Percentiles rank a stretch among this genome's conserved stretches.
Conservation (phyloP, 768 basidiomycete genomes). For the Chalciporus chontae region DNA sequence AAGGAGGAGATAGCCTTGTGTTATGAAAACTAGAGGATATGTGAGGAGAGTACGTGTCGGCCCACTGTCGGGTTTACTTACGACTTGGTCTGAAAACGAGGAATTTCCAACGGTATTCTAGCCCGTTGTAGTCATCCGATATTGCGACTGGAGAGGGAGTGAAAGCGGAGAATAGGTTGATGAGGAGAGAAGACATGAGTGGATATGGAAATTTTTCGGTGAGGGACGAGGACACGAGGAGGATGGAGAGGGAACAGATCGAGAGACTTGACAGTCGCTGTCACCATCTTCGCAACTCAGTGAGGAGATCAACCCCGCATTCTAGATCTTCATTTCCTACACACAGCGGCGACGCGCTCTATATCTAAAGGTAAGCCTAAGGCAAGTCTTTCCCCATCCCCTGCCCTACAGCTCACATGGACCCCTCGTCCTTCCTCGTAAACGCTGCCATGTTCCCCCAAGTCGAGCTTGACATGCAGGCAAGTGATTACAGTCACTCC, state of each 20-base stretch:
- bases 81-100: constrained; percentile 77
- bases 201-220: neutral
- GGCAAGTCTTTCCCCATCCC: constrained; percentile 9
- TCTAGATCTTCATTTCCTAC: neutral
- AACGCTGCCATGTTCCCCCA: constrained; percentile 18
- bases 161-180: constrained; percentile 14
- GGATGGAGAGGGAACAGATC: constrained; percentile 6
- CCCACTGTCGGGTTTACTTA: too few relatives aligned
- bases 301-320: too few relatives aligned
- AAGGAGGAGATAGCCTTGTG: constrained; percentile 56
- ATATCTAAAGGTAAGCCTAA: constrained; percentile 10
- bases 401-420: constrained; percentile 18
- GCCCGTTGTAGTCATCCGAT: constrained; percentile 64
- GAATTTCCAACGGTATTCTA: constrained; percentile 69
- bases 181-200: constrained; percentile 13
- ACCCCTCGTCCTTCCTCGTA: constrained; percentile 18
- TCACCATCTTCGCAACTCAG: too few relatives aligned
- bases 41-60: too few relatives aligned
- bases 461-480: constrained; percentile 31
- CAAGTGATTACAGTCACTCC: constrained; percentile 8
- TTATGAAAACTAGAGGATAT: constrained; percentile 50
- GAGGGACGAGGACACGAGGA: neutral
- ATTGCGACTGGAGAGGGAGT: neutral
- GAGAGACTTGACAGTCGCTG: neutral
- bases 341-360: neutral